A percentile compares a stretch with the other conserved stretches of the same genome.
These are phyloP conservation scores for Phytophthora quininea DNA, from an alignment of 352 stramenopile genomes.

Conservation along the genomic window DNA sequence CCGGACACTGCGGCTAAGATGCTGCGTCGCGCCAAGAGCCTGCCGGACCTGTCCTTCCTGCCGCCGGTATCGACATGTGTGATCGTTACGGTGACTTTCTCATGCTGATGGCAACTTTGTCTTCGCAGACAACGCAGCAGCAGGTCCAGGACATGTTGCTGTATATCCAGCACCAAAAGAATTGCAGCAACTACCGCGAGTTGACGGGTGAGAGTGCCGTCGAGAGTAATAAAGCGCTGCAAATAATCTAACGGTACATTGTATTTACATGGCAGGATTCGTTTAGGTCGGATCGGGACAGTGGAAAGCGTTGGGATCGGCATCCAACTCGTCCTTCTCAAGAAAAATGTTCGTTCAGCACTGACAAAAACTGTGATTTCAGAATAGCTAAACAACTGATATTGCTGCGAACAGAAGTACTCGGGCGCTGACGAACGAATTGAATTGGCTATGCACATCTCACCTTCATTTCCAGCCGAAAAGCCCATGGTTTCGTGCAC, in stretches of 20 bases:
- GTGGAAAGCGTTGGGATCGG: slow-evolving; percentile 28
- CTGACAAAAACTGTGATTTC: not conserved
- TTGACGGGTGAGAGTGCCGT: slow-evolving; percentile 53
- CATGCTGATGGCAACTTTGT: not conserved
- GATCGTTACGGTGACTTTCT: not conserved
- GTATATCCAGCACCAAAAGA: slow-evolving; percentile 54
- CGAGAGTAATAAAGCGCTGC: not conserved
- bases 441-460: slow-evolving; percentile 51
- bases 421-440: slow-evolving; percentile 42
- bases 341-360: slow-evolving; percentile 38
- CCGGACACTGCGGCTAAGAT: not conserved
- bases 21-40: slow-evolving; percentile 16
- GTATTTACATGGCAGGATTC: slow-evolving; percentile 16
- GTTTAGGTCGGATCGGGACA: slow-evolving; percentile 36
- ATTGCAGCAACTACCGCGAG: slow-evolving; percentile 48
- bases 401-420: slow-evolving; percentile 18
- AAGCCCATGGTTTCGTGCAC: slow-evolving; percentile 54
- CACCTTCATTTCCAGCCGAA: slow-evolving; percentile 46
- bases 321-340: slow-evolving; percentile 44
- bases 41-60: slow-evolving; percentile 33
- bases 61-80: slow-evolving; percentile 11
- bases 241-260: slow-evolving; percentile 8
- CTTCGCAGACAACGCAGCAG: slow-evolving; percentile 50
- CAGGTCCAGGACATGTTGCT: slow-evolving; percentile 70
- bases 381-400: not conserved